These are phyloP conservation scores for Eragrostis curvula DNA, from an alignment of 176 grass and related monocot genomes.

Conservation along the genomic window DNA sequence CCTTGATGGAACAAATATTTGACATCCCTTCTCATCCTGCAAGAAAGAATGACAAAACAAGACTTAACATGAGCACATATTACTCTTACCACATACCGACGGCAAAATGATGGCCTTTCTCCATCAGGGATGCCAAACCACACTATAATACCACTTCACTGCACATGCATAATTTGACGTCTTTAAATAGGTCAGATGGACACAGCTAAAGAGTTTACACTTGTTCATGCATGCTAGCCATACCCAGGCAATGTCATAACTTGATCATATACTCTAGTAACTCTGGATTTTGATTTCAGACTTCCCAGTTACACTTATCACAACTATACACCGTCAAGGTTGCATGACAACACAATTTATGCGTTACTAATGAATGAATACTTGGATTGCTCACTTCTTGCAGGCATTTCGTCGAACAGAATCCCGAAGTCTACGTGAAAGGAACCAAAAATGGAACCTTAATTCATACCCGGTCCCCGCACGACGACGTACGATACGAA, in stretches of 20 bases:
- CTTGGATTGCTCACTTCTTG: not conserved
- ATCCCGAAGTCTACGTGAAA: constrained; percentile 7
- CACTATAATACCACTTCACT: not conserved
- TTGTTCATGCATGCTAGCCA: not conserved
- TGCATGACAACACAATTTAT: not conserved
- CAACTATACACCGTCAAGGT: not conserved
- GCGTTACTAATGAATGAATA: not conserved
- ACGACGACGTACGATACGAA: not conserved
- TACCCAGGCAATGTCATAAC: not conserved
- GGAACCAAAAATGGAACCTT: not conserved
- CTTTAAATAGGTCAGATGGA: not conserved
- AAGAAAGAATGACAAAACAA: constrained; percentile 37
- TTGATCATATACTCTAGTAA: constrained; percentile 9
- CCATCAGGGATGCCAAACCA: not conserved
- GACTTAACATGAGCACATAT: not conserved
- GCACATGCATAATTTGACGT: not conserved
- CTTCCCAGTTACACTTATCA: not conserved
- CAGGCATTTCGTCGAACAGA: constrained; percentile 35
- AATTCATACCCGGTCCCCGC: not conserved
- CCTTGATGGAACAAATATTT: constrained; percentile 51
- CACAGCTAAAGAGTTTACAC: too few species aligned
- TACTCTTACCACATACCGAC: constrained; percentile 13
- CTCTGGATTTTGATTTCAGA: not conserved
- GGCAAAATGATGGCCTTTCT: constrained; percentile 6
- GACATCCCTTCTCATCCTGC: constrained; percentile 45